Evolutionary conservation across 176 grass and related monocot species (phyloP), one percentile per base, ranked within the genome.

Genomic region (Aegilops sharonensis): DNA sequence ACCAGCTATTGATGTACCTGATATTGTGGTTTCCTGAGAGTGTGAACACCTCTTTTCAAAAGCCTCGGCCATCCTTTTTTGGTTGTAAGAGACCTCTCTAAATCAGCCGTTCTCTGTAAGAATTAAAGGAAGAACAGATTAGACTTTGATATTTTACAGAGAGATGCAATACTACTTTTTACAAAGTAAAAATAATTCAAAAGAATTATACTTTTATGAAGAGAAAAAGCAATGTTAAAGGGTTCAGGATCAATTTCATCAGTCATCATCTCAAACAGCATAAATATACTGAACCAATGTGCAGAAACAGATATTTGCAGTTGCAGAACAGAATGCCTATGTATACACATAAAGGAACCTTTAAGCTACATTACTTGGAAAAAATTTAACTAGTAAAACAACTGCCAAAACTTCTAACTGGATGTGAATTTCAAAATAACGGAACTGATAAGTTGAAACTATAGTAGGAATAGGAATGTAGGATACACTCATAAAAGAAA

Each of bases 31-130:
- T 95, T 95, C 85, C 57, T 95, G 20, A 98, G 90, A 17, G 96
- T 95, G 88, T 92, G 93, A 30, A 85, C 88, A 23, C 96, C 96
- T 88, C 93, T 89, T 91, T 98, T 98, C 83, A 98, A 87, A 35
- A 92, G 40, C 5, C 62, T 75, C 84, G 92, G 92, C 93, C 93
- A 98, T 77, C 90, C 91, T 50, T 71, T 95, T 82, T 94, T 94
- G 45, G 62, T 88, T 83, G 65, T 79, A 54, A 98, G 93, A 82
- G 76, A 72, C 65, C 61, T 91, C 83, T 95, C 92, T 8, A 98
- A 82, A 50, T 93, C 54, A 21, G 54, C 54, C 1, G 54, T 57
- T 57, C 54, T 57, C 54, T 57, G 80, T 18, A 67, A 65, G 40
- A 64, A 69, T 74, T 39, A 66, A 81, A 76, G 9, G 56, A 21